Evolutionary conservation across 2,329 filamentous ascomycete species (phyloP), one percentile per base, ranked within the genome.

Genomic region (Nectriaceae sp.): DNA sequence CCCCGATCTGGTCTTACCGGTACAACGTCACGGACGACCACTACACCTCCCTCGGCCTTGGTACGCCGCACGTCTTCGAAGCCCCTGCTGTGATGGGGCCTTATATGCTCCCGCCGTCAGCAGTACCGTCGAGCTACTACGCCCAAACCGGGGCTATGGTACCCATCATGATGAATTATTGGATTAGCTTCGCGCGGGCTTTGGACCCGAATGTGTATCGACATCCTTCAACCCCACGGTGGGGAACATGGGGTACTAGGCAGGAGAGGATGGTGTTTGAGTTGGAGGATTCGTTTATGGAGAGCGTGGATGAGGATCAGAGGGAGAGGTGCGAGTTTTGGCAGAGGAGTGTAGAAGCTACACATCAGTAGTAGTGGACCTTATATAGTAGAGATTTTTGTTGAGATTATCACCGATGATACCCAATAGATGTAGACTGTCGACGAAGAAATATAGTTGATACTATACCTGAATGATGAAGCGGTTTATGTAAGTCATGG

Each of bases 141-240:
- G 68, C 70, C 13, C 73, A 72, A 55, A 78, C 79, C 56, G 68
- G 70, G 3, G 61, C 61, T 3, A 65, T 79, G 3, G 70, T 80
- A 3, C 70, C 71, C 5, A 50, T 78, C 11, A 65, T 77, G 16
- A 77, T 77, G 73, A 65, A 65, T 40, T 80, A 80, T 57, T 78
- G 70, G 62, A 65, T 78, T 38, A 76, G 74, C 16, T 81, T 81
- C 53, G 73, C 77, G 18, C 64, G 67, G 20, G 58, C 60, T 11
- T 61, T 77, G 26, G 66, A 79, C 49, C 78, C 78, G 1, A 78
- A 77, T 46, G n/a, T n/a, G n/a, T n/a, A n/a, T n/a, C n/a, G n/a
- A n/a, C n/a, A n/a, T n/a, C n/a, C n/a, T n/a, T n/a, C n/a, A n/a
- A n/a, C n/a, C n/a, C n/a, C n/a, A n/a, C n/a, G n/a, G n/a, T n/a